These are phyloP conservation scores for Rhizopogon rudus DNA, from an alignment of 768 basidiomycete species.

Conservation along the genomic window DNA sequence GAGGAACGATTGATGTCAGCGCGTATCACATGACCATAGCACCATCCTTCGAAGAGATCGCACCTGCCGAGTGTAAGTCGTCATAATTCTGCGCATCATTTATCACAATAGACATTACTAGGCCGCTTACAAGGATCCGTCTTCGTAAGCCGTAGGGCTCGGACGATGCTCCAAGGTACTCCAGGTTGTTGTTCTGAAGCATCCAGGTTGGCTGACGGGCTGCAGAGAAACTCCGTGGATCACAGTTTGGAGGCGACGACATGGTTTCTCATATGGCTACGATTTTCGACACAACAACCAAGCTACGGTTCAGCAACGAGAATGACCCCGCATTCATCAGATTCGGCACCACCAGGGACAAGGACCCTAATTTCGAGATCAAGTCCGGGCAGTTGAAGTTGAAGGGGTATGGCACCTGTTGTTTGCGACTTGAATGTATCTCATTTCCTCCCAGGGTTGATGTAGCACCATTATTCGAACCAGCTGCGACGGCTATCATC, in stretches of 20 bases:
- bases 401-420: conserved; percentile 19
- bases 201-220: not conserved
- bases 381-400: conserved; percentile 44
- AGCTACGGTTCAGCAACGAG: conserved; percentile 36
- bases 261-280: conserved; percentile 37
- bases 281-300: conserved; percentile 45
- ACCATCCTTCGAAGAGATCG: conserved; percentile 42
- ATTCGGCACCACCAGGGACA: conserved; percentile 41
- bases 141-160: conserved; percentile 43
- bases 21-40: conserved; percentile 40
- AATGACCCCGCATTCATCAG: conserved; percentile 39
- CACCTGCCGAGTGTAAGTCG: conserved; percentile 37
- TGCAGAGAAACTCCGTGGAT: conserved; percentile 35
- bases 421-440: not conserved
- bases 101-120: conserved; percentile 16
- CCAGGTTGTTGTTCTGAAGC: not conserved
- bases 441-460: conserved; percentile 15
- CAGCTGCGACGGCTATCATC: conserved; percentile 17
- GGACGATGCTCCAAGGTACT: conserved; percentile 34
- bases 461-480: conserved; percentile 26
- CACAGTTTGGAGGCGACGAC: conserved; percentile 32
- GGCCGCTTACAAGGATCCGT: conserved; percentile 48
- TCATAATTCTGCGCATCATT: not conserved
- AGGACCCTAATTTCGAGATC: conserved; percentile 35
- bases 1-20: conserved; percentile 58